Evolutionary conservation across 1,139 yeast genomes (phyloP).

Genomic region (Lodderomyces margitis): DNA sequence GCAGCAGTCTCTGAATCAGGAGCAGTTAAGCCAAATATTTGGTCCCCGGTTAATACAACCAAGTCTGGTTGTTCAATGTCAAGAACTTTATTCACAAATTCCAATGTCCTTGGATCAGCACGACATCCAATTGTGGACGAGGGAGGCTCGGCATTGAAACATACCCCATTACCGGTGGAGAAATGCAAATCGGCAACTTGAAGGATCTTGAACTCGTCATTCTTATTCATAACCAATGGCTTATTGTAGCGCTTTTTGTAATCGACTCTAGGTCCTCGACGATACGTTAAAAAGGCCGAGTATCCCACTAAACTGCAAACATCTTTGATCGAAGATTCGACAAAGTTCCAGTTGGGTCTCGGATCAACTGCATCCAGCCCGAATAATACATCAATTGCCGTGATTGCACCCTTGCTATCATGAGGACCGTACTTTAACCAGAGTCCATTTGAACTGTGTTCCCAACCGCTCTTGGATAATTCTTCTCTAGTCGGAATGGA

Average conservation of each 20-base stretch:
- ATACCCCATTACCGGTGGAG: constrained; percentile 71
- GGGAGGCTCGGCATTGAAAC: constrained; percentile 66
- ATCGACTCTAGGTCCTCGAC: constrained; percentile 24
- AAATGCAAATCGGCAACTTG: constrained; percentile 89
- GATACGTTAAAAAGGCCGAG: constrained; percentile 29
- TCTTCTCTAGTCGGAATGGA: constrained; percentile 33
- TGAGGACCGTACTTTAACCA: constrained; percentile 31
- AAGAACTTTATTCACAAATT: constrained; percentile 58
- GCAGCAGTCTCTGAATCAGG: constrained; percentile 80
- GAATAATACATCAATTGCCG: constrained; percentile 61
- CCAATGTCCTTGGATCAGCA: constrained; percentile 71
- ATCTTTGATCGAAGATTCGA: constrained; percentile 26
- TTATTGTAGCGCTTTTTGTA: constrained; percentile 20
- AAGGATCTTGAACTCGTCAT: constrained; percentile 65
- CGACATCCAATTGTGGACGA: constrained; percentile 47
- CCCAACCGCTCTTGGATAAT: constrained; percentile 35
- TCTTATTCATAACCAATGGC: constrained; percentile 25
- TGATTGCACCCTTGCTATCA: constrained; percentile 39
- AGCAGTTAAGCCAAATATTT: constrained; percentile 64
- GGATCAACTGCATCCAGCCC: constrained; percentile 79
- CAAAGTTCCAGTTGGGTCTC: constrained; percentile 63
- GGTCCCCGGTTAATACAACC: constrained; percentile 86
- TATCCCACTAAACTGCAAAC: constrained; percentile 20
- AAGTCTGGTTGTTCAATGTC: constrained; percentile 76
- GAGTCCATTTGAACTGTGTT: constrained; percentile 29